Percentiles rank a stretch among this genome's conserved stretches.
Conservation (phyloP, 495 filamentous ascomycete species). For the Xylaria sp. region DNA sequence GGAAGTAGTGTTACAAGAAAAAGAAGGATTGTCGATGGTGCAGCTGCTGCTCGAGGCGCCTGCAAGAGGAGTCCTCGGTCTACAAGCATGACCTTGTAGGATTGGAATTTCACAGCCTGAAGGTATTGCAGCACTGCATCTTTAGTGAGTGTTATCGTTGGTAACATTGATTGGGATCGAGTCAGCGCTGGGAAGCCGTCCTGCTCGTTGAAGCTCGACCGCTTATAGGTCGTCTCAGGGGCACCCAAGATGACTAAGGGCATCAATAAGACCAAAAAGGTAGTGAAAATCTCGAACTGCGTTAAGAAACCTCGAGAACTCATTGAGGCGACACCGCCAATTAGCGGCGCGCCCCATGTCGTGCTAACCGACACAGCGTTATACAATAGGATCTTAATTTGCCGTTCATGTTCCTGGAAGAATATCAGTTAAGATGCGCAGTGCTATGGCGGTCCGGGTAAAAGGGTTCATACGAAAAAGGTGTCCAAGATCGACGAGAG, state of each 20-base stretch:
- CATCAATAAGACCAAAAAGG: constrained; percentile 53
- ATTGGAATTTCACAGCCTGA: constrained; percentile 48
- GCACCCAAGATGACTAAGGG: constrained; percentile 51
- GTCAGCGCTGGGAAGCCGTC: constrained; percentile 37
- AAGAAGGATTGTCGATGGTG: constrained; percentile 53
- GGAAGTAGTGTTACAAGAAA: constrained; percentile 52
- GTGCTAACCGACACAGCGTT: constrained; percentile 49
- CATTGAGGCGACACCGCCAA: constrained; percentile 55
- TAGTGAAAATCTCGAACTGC: constrained; percentile 56
- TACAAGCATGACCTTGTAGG: constrained; percentile 39
- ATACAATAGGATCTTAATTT: constrained; percentile 46
- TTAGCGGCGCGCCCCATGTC: constrained; percentile 57
- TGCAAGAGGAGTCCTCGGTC: constrained; percentile 43
- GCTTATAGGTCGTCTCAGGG: constrained; percentile 59
- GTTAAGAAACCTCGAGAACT: constrained; percentile 44
- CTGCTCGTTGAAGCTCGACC: constrained; percentile 38
- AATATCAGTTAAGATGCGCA: constrained; percentile 28
- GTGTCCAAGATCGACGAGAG: constrained; percentile 57
- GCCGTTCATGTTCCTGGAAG: constrained; percentile 56
- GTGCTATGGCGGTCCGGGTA: background rate
- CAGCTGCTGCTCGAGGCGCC: constrained; percentile 51
- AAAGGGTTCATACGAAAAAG: constrained; percentile 53
- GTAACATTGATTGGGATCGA: constrained; percentile 42
- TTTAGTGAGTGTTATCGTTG: constrained; percentile 38
- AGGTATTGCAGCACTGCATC: constrained; percentile 44